Percentiles rank a stretch among this genome's conserved stretches.
Evolutionary conservation across 176 grass and related monocot genomes (phyloP).

Genomic region (Sorghum bicolor): DNA sequence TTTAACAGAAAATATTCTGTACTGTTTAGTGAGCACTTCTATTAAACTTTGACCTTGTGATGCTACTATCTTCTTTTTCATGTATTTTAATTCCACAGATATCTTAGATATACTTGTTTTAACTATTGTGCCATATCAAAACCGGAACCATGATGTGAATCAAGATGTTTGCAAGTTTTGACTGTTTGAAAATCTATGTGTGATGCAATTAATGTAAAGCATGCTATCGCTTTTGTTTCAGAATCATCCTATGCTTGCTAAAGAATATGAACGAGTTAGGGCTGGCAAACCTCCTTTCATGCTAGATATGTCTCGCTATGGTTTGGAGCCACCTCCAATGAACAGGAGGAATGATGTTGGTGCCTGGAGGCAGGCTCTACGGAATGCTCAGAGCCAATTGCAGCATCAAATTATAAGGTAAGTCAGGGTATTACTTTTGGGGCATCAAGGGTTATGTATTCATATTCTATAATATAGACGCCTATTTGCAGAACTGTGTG

Average conservation of each 20-base stretch:
- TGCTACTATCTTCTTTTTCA: neutral
- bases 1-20: neutral
- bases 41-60: neutral
- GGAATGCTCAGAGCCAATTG: conserved; percentile 81
- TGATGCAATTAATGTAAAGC: neutral
- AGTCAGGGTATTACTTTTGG: conserved; percentile 14
- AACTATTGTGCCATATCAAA: neutral
- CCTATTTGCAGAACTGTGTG: neutral
- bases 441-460: neutral
- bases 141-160: neutral
- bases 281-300: conserved; percentile 85
- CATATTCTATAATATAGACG: neutral
- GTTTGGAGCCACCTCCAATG: conserved; percentile 73
- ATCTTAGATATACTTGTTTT: neutral
- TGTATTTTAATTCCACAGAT: neutral
- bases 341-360: conserved; percentile 86
- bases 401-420: conserved; percentile 94
- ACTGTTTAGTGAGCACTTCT: neutral
- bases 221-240: conserved; percentile 35
- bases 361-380: conserved; percentile 86
- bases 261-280: conserved; percentile 96
- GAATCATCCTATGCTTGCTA: conserved; percentile 94
- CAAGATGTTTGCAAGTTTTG: neutral
- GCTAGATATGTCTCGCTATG: conserved; percentile 95
- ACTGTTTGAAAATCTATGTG: neutral